Percentiles rank a stretch among this genome's conserved stretches.
These are phyloP conservation scores for Phaeotremella skinneri DNA, from an alignment of 768 basidiomycete genomes.

Conservation along the genomic window DNA sequence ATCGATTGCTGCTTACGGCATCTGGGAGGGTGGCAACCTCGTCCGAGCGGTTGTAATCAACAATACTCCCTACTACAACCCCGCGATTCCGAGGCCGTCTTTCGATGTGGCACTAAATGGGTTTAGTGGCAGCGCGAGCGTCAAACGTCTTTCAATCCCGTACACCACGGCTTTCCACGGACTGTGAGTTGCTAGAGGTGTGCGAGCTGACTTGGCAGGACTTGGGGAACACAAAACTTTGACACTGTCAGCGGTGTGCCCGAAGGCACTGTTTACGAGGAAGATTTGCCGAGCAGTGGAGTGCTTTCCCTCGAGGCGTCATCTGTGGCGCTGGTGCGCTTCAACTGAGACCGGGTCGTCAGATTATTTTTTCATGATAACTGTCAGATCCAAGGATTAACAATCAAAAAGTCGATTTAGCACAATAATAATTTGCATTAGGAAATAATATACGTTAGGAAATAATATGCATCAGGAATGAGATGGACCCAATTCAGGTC, in stretches of 20 bases:
- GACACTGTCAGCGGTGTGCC: constrained; percentile 17
- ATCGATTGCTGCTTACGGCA: constrained; percentile 17
- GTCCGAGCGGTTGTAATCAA: constrained; percentile 22
- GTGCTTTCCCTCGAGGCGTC: constrained; percentile 6
- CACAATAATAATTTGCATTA: too few relatives aligned
- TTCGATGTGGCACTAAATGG: background rate
- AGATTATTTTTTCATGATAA: too few relatives aligned
- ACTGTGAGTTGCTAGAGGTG: background rate
- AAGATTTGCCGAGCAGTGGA: background rate
- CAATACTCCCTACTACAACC: constrained; percentile 6
- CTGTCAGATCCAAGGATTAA: too few relatives aligned
- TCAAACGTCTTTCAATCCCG: background rate
- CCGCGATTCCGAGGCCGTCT: background rate
- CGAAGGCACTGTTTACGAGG: constrained; percentile 12
- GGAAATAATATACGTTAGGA: too few relatives aligned
- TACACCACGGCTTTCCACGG: background rate
- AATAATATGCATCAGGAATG: too few relatives aligned
- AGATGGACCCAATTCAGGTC: too few relatives aligned
- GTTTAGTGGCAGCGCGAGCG: background rate
- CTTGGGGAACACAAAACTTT: constrained; percentile 20
- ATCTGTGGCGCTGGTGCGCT: constrained; percentile 2
- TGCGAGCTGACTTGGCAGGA: constrained; percentile 10
- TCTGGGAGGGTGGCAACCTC: constrained; percentile 15
- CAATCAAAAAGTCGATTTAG: too few relatives aligned
- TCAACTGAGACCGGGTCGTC: too few relatives aligned